phyloP scores from a whole-genome alignment of 345 rosid genomes.

The Carallia brachiata region DNA sequence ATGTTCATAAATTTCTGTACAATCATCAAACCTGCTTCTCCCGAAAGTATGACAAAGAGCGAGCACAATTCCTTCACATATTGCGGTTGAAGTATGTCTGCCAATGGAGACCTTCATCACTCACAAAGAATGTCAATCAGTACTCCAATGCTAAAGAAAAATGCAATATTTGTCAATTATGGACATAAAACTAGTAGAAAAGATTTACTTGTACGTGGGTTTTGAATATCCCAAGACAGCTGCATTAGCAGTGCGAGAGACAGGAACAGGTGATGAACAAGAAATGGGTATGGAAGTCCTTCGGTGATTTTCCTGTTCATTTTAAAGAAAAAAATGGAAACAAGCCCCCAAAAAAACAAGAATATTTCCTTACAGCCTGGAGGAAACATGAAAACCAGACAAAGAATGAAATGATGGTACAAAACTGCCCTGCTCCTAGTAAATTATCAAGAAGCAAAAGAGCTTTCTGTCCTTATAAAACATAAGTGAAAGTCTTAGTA shows the following conservation, averaged over 20 bases:
- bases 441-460: too few species aligned
- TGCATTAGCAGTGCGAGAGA: conserved; percentile 32
- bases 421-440: too few species aligned
- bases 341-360: not conserved
- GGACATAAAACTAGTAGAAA: not conserved
- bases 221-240: conserved; percentile 36
- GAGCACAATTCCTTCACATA: conserved; percentile 59
- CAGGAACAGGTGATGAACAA: conserved; percentile 31
- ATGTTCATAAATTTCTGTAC: not conserved
- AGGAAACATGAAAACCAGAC: not conserved
- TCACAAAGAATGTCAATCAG: conserved; percentile 25
- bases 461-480: not conserved
- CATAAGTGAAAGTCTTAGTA: not conserved
- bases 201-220: conserved; percentile 45
- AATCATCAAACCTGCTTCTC: conserved; percentile 43
- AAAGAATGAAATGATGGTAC: not conserved
- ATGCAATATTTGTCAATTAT: conserved; percentile 11
- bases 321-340: not conserved
- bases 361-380: not conserved
- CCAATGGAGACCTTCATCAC: conserved; percentile 58
- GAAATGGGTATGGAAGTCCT: conserved; percentile 31
- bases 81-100: conserved; percentile 47
- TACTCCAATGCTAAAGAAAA: not conserved
- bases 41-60: conserved; percentile 48
- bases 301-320: conserved; percentile 12